These are phyloP conservation scores for Schizophyllum amplum DNA, from an alignment of 1,284 basidiomycete species.

Conservation along the genomic window DNA sequence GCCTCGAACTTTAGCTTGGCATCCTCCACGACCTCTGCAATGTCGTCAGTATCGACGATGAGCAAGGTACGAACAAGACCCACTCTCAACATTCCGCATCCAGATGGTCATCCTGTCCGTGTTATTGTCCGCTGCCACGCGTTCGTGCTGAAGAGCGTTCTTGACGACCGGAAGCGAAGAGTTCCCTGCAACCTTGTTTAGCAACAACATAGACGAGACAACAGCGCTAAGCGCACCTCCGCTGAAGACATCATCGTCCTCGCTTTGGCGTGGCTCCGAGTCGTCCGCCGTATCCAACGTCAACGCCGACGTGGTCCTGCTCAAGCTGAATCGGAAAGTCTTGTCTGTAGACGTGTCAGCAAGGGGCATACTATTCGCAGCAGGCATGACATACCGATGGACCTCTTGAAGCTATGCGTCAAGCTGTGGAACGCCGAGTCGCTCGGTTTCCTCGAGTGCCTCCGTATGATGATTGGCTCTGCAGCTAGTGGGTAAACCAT, in stretches of 20 bases:
- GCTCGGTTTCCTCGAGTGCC: neutral
- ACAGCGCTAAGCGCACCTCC: slow-evolving; percentile 30
- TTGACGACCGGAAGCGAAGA: slow-evolving; percentile 44
- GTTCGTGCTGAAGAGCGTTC: slow-evolving; percentile 42
- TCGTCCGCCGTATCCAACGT: neutral
- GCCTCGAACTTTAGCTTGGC: slow-evolving; percentile 58
- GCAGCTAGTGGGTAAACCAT: neutral
- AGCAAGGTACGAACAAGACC: slow-evolving; percentile 21
- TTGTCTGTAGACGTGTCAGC: slow-evolving; percentile 31
- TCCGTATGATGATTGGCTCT: slow-evolving; percentile 5
- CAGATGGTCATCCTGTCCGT: slow-evolving; percentile 66
- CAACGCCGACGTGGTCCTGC: slow-evolving; percentile 37
- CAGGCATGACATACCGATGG: slow-evolving; percentile 43
- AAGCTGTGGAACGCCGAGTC: slow-evolving; percentile 23
- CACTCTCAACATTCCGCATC: slow-evolving; percentile 74
- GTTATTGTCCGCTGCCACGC: slow-evolving; percentile 42
- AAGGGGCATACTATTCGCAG: neutral
- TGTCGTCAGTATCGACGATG: slow-evolving; percentile 6
- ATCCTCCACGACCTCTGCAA: slow-evolving; percentile 66
- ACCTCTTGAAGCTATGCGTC: slow-evolving; percentile 61
- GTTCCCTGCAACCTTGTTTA: slow-evolving; percentile 21
- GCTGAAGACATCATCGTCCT: slow-evolving; percentile 39
- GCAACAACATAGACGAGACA: neutral
- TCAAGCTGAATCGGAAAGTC: slow-evolving; percentile 37
- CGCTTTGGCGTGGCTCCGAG: slow-evolving; percentile 23